Evolutionary conservation across 768 basidiomycete genomes (phyloP).

Genomic region (Peribolospora baueri): DNA sequence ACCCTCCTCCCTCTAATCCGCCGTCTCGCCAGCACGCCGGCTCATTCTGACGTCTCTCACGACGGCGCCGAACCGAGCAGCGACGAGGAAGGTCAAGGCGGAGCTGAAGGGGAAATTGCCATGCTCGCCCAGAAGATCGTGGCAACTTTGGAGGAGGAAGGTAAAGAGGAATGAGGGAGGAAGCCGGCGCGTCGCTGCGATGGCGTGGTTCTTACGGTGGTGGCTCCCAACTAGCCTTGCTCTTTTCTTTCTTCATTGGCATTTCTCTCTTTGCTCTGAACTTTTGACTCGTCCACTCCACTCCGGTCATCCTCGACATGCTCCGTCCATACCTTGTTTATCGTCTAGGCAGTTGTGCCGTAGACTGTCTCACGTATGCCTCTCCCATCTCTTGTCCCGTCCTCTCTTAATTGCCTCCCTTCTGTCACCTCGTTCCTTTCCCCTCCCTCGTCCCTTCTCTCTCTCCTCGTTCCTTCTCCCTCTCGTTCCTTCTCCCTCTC

Average conservation of each 20-base stretch:
- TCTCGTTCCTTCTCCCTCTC: neutral
- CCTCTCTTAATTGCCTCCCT: neutral
- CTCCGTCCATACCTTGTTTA: neutral
- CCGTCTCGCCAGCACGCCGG: conserved; percentile 34
- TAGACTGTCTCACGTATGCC: neutral
- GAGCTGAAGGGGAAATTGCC: neutral
- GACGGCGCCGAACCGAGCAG: conserved; percentile 5
- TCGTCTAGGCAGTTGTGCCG: neutral
- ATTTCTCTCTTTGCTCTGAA: neutral
- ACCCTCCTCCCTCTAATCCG: conserved; percentile 67
- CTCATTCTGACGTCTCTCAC: conserved; percentile 7
- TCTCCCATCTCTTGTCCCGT: neutral
- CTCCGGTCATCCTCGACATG: neutral
- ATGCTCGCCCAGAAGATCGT: conserved; percentile 1
- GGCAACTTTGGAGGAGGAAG: neutral
- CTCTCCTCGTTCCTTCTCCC: neutral
- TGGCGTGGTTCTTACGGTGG: neutral
- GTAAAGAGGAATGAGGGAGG: no score
- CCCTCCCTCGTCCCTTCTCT: neutral
- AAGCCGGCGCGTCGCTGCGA: neutral
- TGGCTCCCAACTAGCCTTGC: neutral
- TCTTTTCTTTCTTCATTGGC: neutral
- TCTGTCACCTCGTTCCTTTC: neutral
- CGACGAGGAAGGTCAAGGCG: conserved; percentile 5
- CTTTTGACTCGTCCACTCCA: neutral